Evolutionary conservation across 768 basidiomycete genomes (phyloP).

Genomic region (Holtermanniella nyarrowii): DNA sequence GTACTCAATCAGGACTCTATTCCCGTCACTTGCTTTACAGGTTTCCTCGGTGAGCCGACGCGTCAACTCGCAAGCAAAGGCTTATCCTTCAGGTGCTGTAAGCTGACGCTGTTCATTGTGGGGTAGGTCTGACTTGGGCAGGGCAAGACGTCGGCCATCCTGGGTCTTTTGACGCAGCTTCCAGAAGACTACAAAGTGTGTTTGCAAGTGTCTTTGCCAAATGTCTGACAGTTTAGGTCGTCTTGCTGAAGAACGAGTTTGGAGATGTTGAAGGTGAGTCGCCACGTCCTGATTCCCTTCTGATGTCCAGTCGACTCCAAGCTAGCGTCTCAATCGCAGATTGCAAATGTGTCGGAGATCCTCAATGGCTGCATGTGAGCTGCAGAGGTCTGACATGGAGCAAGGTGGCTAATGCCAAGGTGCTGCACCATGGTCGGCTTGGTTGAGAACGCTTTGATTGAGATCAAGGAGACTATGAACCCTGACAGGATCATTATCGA

Average conservation of each 20-base stretch:
- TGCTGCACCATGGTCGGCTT: constrained; percentile 91
- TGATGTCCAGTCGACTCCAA: constrained; percentile 69
- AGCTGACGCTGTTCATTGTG: not conserved
- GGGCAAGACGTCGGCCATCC: constrained; percentile 48
- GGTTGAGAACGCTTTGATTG: constrained; percentile 80
- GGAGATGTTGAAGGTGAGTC: constrained; percentile 75
- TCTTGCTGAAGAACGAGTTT: constrained; percentile 91
- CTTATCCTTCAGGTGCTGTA: constrained; percentile 15
- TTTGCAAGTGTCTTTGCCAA: not conserved
- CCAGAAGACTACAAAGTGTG: constrained; percentile 64
- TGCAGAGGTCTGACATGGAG: not conserved
- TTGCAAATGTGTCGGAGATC: constrained; percentile 84
- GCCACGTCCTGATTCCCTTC: not conserved
- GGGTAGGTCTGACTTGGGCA: not conserved
- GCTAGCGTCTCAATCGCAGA: constrained; percentile 63
- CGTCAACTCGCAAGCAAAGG: constrained; percentile 46
- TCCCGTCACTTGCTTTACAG: constrained; percentile 91
- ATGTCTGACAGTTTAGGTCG: constrained; percentile 47
- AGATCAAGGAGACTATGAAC: constrained; percentile 67
- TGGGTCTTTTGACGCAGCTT: constrained; percentile 68
- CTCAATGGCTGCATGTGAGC: constrained; percentile 89
- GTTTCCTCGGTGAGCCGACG: constrained; percentile 54
- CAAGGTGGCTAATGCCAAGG: constrained; percentile 43
- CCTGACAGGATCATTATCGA: constrained; percentile 93
- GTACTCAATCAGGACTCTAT: constrained; percentile 42